Conservation (phyloP, 805 yeast species). For the Teunomyces stri region DNA sequence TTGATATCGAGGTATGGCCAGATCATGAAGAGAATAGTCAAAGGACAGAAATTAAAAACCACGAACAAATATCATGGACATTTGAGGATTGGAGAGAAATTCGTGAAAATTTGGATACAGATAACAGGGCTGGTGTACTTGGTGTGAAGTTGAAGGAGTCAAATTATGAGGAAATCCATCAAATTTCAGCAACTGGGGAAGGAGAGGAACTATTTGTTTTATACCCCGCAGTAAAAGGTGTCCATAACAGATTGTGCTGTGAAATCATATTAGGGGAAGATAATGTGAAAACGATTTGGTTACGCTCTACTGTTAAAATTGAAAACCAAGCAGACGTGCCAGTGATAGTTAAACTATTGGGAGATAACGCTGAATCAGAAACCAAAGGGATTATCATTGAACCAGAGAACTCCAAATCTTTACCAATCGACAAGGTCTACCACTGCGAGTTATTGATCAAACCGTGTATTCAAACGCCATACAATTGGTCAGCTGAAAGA, state of each 20-base stretch:
- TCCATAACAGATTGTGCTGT: constrained; percentile 73
- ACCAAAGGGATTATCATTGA: constrained; percentile 35
- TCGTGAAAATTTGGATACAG: constrained; percentile 74
- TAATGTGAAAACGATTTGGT: constrained; percentile 72
- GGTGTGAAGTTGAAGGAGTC: constrained; percentile 62
- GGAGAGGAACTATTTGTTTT: constrained; percentile 78
- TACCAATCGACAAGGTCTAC: constrained; percentile 74
- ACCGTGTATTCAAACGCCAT: constrained; percentile 58
- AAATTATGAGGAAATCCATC: constrained; percentile 50
- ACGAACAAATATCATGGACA: constrained; percentile 70
- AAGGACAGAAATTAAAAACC: constrained; percentile 42
- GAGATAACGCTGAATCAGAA: constrained; percentile 27
- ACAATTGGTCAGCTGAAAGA: constrained; percentile 64
- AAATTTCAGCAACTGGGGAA: constrained; percentile 70
- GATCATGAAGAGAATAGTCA: constrained; percentile 34
- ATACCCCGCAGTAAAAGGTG: constrained; percentile 56
- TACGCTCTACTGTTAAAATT: constrained; percentile 72
- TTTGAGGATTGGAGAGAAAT: constrained; percentile 92
- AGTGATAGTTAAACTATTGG: constrained; percentile 44
- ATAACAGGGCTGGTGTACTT: constrained; percentile 56
- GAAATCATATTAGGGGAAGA: constrained; percentile 69
- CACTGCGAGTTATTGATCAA: constrained; percentile 54
- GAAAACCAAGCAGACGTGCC: constrained; percentile 61
- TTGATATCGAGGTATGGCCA: constrained; percentile 79
- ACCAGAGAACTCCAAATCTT: constrained; percentile 58